Percentiles rank a stretch among this genome's conserved stretches.
Conservation (phyloP, 2,329 filamentous ascomycete species). For the Dactylellina sp. region DNA sequence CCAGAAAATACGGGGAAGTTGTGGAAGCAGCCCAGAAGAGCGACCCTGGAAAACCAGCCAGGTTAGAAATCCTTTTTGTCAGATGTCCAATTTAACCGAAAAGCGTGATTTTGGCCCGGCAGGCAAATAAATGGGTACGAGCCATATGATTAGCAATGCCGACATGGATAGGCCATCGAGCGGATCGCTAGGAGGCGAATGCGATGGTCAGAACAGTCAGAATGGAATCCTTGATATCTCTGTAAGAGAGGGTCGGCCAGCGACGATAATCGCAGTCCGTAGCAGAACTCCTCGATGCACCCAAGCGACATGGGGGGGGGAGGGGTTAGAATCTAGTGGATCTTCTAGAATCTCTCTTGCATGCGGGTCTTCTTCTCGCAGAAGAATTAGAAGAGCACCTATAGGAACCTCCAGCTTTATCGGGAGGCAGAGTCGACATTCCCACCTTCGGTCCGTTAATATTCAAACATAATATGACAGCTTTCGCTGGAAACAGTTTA, state of each 20-base stretch:
- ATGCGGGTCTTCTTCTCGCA: slow-evolving; percentile 52
- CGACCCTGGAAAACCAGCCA: slow-evolving; percentile 25
- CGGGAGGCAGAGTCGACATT: slow-evolving; percentile 42
- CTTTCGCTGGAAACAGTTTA: slow-evolving; percentile 30
- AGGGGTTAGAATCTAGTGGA: slow-evolving; percentile 33
- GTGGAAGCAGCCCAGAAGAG: slow-evolving; percentile 40
- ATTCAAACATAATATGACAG: slow-evolving; percentile 32
- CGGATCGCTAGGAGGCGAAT: not conserved
- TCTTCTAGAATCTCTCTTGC: slow-evolving; percentile 54
- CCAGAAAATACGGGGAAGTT: slow-evolving; percentile 56
- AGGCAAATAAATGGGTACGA: slow-evolving; percentile 46
- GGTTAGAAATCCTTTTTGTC: slow-evolving; percentile 47
- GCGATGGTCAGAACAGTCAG: too few species aligned
- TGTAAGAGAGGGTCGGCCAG: slow-evolving; percentile 33
- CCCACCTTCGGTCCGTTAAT: slow-evolving; percentile 2
- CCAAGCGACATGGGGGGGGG: not conserved
- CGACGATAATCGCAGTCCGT: not conserved
- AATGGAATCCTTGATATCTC: too few species aligned
- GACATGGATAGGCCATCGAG: slow-evolving; percentile 47
- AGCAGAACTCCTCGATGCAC: not conserved
- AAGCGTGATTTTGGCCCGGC: slow-evolving; percentile 48
- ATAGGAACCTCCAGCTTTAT: slow-evolving; percentile 31
- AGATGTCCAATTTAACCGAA: slow-evolving; percentile 56
- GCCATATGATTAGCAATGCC: slow-evolving; percentile 16
- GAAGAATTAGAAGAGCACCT: too few species aligned